phyloP scores from a whole-genome alignment of 73 alveolate genomes.

The Diophrys appendiculata region DNA sequence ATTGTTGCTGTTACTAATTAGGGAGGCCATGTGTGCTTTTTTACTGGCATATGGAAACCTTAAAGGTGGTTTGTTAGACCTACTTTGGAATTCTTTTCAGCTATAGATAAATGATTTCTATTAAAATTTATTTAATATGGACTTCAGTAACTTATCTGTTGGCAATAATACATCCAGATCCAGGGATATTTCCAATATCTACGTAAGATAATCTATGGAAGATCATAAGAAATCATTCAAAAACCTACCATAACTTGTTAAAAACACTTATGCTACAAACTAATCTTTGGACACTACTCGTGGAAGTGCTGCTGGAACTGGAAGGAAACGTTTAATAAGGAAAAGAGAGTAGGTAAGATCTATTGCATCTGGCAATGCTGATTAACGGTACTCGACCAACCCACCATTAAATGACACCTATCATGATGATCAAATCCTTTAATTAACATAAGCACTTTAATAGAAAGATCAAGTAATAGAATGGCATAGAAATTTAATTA shows the following conservation, averaged over 20 bases:
- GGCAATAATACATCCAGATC: no score
- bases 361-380: background rate
- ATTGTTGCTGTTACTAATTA: constrained; percentile 64
- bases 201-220: background rate
- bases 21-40: no score
- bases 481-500: no score
- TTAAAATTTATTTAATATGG: no score
- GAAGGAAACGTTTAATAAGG: background rate
- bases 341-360: background rate
- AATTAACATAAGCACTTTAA: background rate
- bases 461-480: background rate
- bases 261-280: background rate
- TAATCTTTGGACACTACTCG: background rate
- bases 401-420: background rate
- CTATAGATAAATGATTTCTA: no score
- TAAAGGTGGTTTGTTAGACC: no score
- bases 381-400: background rate
- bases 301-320: no score
- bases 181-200: background rate
- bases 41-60: no score
- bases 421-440: background rate
- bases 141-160: no score
- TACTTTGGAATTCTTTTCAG: no score
- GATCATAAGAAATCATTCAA: background rate
- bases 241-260: background rate